A percentile compares a stretch with the other conserved stretches of the same genome.
phyloP scores from a whole-genome alignment of 1,284 basidiomycete genomes.

The Rhodotorula sp. region DNA sequence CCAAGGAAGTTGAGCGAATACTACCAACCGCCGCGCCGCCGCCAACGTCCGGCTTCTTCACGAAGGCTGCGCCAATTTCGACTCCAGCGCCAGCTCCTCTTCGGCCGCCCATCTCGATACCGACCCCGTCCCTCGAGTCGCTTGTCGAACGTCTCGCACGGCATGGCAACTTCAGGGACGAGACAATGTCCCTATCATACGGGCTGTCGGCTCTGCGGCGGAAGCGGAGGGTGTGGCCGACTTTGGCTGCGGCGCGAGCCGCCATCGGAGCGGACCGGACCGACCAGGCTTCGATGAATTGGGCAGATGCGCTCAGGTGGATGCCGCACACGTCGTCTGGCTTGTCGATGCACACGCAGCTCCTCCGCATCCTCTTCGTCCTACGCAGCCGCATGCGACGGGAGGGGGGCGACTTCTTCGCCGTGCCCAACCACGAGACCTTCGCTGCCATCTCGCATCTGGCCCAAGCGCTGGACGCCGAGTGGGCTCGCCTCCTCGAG shows the following conservation, averaged over 20 bases:
- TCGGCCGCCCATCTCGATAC: no score
- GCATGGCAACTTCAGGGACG: no score
- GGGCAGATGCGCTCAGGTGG: conserved; percentile 19
- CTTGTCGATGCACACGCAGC: background rate
- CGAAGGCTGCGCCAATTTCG: background rate
- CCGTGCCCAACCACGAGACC: background rate
- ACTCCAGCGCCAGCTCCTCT: background rate
- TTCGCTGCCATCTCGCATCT: conserved; percentile 22
- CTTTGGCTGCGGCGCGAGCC: no score
- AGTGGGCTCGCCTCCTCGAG: background rate
- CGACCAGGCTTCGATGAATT: conserved; percentile 31
- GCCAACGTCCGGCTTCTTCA: background rate
- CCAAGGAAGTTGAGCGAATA: background rate
- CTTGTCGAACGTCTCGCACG: no score
- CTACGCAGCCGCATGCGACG: background rate
- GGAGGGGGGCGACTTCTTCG: background rate
- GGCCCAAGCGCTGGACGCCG: conserved; percentile 15
- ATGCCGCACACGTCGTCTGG: background rate
- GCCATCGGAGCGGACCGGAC: background rate
- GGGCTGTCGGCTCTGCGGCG: no score
- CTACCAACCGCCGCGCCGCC: background rate
- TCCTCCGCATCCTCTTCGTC: background rate
- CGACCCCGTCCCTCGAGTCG: no score
- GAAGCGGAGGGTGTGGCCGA: no score
- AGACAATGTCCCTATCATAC: no score